Evolutionary conservation across 352 stramenopile species (phyloP).

Genomic region (Aphanomyces invadans): DNA sequence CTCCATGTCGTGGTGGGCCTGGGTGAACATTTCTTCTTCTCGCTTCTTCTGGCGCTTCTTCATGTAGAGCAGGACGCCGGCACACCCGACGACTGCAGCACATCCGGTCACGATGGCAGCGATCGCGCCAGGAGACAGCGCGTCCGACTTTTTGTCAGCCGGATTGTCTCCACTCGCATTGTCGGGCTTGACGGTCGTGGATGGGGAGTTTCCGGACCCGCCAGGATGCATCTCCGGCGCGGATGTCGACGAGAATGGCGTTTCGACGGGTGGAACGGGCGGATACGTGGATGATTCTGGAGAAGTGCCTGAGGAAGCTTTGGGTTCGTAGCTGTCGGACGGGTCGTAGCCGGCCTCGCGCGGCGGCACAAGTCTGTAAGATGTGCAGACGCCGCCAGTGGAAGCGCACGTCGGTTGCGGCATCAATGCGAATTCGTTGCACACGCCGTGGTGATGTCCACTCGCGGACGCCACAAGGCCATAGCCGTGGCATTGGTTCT

Average conservation of each 20-base stretch:
- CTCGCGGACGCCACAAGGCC: background rate
- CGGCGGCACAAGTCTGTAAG: background rate
- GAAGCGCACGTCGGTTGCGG: background rate
- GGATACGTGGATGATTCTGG: background rate
- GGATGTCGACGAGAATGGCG: background rate
- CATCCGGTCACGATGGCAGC: background rate
- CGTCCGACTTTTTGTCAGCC: background rate
- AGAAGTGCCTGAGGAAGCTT: background rate
- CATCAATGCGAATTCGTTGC: background rate
- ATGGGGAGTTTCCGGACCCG: background rate
- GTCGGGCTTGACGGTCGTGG: background rate
- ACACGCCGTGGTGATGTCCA: background rate
- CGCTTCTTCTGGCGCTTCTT: background rate
- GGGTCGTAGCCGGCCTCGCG: background rate
- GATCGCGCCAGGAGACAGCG: background rate
- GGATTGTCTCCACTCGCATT: background rate
- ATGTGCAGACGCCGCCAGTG: background rate
- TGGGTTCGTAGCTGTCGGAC: background rate
- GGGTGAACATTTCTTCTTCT: conserved; percentile 2
- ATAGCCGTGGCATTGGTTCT: background rate
- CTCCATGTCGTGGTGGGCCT: background rate
- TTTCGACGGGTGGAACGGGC: background rate
- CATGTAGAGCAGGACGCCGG: background rate
- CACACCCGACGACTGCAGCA: background rate
- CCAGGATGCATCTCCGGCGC: background rate